Evolutionary conservation across 2,329 filamentous ascomycete species (phyloP).

Genomic region (Periconia macrospinosa): DNA sequence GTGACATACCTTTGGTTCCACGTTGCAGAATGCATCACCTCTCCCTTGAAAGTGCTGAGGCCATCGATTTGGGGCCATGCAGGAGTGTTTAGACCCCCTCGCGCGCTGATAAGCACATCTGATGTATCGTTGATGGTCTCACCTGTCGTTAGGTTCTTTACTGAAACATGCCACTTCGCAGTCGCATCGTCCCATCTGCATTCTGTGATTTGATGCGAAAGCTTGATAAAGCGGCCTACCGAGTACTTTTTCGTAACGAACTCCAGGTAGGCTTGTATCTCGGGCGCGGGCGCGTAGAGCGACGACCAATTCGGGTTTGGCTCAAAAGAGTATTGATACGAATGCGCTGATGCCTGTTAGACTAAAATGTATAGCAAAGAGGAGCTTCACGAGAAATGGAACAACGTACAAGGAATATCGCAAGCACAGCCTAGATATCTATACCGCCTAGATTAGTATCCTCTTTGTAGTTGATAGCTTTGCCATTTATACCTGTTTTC

Average conservation of each 20-base stretch:
- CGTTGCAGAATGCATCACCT: constrained; percentile 39
- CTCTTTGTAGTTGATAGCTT: background rate
- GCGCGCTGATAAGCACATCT: constrained; percentile 36
- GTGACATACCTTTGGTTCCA: constrained; percentile 37
- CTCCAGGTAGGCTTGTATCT: constrained; percentile 44
- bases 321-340: constrained; percentile 49
- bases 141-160: constrained; percentile 35
- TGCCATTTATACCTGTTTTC: constrained; percentile 33
- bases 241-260: constrained; percentile 38
- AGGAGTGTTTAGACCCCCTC: constrained; percentile 34
- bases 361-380: background rate
- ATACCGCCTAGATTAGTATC: background rate
- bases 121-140: constrained; percentile 26
- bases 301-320: constrained; percentile 46
- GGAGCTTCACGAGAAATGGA: background rate
- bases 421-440: constrained; percentile 50
- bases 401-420: constrained; percentile 40
- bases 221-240: constrained; percentile 41
- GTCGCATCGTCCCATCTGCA: constrained; percentile 38
- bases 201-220: constrained; percentile 37
- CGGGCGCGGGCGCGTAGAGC: constrained; percentile 43
- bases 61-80: constrained; percentile 40
- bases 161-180: constrained; percentile 41
- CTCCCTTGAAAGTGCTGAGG: constrained; percentile 32
- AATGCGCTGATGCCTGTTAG: constrained; percentile 31